Evolutionary conservation across 2,329 filamentous ascomycete genomes (phyloP).

Genomic region (Paraphaeosphaeria sporulosa): DNA sequence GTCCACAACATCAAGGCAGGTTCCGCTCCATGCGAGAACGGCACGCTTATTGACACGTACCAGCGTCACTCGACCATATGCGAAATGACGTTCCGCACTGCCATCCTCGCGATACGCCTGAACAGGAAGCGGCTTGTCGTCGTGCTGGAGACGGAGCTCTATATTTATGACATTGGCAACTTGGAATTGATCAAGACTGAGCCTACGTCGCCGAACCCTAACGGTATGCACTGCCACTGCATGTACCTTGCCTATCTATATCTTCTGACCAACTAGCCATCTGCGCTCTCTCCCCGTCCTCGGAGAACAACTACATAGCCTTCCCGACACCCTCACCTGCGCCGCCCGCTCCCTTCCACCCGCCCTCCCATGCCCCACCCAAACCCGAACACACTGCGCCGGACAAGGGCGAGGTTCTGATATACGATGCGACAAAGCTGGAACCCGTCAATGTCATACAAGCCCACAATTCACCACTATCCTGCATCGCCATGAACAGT

Average conservation of each 20-base stretch:
- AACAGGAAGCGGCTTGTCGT: conserved; percentile 95
- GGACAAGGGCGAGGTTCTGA: conserved; percentile 88
- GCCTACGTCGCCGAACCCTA: conserved; percentile 90
- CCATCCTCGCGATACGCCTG: conserved; percentile 89
- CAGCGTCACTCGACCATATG: conserved; percentile 86
- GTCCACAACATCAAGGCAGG: conserved; percentile 96
- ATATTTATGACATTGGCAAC: conserved; percentile 98
- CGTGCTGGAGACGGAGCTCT: conserved; percentile 93
- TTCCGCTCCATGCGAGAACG: conserved; percentile 14
- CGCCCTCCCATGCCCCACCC: conserved; percentile 85
- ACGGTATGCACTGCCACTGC: conserved; percentile 56
- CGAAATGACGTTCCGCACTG: conserved; percentile 98
- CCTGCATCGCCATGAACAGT: conserved; percentile 88
- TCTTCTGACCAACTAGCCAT: conserved; percentile 66
- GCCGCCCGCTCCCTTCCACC: conserved; percentile 59
- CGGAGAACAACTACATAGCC: conserved; percentile 93
- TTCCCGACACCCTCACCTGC: conserved; percentile 82
- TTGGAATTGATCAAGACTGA: conserved; percentile 96
- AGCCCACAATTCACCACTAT: conserved; percentile 90
- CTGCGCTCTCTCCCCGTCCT: conserved; percentile 90
- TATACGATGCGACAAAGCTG: conserved; percentile 88
- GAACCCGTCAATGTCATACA: conserved; percentile 96
- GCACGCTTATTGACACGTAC: not conserved
- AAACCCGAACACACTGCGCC: conserved; percentile 77
- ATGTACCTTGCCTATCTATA: conserved; percentile 17